Conservation (phyloP, 345 rosid species). For the Sonneratia caseolaris region DNA sequence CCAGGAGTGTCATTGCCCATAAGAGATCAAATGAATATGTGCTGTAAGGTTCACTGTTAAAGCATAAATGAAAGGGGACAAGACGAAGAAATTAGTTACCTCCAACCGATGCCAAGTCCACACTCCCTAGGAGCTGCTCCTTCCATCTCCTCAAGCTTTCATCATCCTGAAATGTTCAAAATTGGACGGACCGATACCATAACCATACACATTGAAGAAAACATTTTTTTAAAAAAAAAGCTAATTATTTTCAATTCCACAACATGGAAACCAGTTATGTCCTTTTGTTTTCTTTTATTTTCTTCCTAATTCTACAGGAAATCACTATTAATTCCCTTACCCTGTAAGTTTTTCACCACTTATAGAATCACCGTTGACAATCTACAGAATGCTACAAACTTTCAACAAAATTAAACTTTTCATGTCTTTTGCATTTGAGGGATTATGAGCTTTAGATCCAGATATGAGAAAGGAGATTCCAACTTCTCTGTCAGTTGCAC, state of each 20-base stretch:
- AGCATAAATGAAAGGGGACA: not conserved
- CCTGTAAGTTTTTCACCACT: not conserved
- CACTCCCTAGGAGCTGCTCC: conserved; percentile 76
- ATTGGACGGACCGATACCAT: not conserved
- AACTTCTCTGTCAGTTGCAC: not conserved
- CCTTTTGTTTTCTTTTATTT: not conserved
- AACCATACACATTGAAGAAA: not conserved
- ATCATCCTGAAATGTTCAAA: conserved; percentile 45
- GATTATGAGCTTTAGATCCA: no score
- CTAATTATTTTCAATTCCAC: not conserved
- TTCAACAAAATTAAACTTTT: no score
- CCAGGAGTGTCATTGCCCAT: not conserved
- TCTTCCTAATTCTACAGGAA: not conserved
- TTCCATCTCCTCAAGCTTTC: conserved; percentile 96
- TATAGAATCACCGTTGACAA: not conserved
- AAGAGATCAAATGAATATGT: not conserved
- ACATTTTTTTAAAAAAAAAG: not conserved
- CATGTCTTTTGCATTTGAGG: no score
- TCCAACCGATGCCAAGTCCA: conserved; percentile 62
- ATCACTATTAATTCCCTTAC: not conserved
- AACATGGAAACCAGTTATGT: not conserved
- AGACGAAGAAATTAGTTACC: conserved; percentile 23
- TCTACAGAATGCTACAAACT: not conserved
- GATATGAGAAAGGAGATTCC: no score
- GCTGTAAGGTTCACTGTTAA: not conserved